These are phyloP conservation scores for Globisporangium mamillatum DNA, from an alignment of 352 stramenopile species.

Conservation along the genomic window DNA sequence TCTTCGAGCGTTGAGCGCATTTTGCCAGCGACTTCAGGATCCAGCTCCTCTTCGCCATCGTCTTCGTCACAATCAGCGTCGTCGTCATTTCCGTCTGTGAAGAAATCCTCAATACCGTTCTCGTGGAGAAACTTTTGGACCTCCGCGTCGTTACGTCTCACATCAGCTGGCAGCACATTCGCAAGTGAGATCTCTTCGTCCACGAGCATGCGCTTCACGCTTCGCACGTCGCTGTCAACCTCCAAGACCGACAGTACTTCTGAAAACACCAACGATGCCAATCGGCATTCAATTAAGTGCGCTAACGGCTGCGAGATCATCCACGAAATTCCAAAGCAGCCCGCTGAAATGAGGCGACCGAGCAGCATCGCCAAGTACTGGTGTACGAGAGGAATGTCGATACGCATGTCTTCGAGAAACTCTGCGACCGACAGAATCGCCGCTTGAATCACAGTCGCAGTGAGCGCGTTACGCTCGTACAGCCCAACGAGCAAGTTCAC, in stretches of 20 bases:
- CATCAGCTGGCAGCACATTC: slow-evolving; percentile 42
- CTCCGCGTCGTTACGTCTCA: slow-evolving; percentile 37
- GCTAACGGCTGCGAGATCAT: slow-evolving; percentile 58
- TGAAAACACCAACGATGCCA: slow-evolving; percentile 68
- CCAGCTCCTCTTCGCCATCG: slow-evolving; percentile 43
- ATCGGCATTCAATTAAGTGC: slow-evolving; percentile 55
- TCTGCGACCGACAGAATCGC: slow-evolving; percentile 70
- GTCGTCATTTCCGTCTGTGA: slow-evolving; percentile 40
- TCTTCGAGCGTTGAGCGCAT: slow-evolving; percentile 75
- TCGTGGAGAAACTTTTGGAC: slow-evolving; percentile 61
- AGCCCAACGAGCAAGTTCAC: slow-evolving; percentile 76
- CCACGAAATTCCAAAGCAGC: slow-evolving; percentile 85
- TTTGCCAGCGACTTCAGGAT: slow-evolving; percentile 58
- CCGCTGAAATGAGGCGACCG: slow-evolving; percentile 65
- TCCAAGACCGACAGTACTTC: slow-evolving; percentile 77
- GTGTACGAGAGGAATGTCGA: slow-evolving; percentile 82
- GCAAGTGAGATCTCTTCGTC: slow-evolving; percentile 72
- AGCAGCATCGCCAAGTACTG: slow-evolving; percentile 76
- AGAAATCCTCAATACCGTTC: slow-evolving; percentile 66
- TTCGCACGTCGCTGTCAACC: slow-evolving; percentile 55
- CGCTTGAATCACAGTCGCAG: slow-evolving; percentile 69
- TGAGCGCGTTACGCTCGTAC: slow-evolving; percentile 63
- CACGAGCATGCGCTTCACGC: slow-evolving; percentile 71
- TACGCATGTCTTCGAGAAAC: slow-evolving; percentile 84
- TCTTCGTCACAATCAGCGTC: slow-evolving; percentile 45